phyloP scores from a whole-genome alignment of 768 basidiomycete genomes.

The Kwoniella dendrophila region DNA sequence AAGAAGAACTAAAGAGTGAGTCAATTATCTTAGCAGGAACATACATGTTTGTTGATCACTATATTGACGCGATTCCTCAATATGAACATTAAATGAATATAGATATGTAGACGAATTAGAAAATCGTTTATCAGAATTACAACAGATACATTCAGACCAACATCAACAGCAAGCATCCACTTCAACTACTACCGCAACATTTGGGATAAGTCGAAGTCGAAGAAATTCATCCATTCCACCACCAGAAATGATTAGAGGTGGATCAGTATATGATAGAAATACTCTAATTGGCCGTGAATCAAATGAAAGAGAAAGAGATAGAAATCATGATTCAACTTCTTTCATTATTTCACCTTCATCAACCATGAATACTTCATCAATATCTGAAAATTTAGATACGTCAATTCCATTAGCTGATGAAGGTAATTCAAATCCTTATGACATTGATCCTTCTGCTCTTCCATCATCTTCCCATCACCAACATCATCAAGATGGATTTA shows the following conservation, averaged over 20 bases:
- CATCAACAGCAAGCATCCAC: too few species aligned
- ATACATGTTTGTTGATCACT: neutral
- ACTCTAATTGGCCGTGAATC: neutral
- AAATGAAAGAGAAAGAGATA: neutral
- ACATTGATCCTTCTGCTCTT: neutral
- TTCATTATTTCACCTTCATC: constrained; percentile 4
- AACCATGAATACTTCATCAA: neutral
- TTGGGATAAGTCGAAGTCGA: neutral
- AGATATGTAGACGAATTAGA: constrained; percentile 10
- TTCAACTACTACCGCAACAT: too few species aligned
- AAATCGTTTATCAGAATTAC: constrained; percentile 6
- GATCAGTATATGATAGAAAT: neutral
- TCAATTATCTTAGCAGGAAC: neutral
- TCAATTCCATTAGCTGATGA: neutral
- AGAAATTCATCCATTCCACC: neutral
- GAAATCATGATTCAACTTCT: neutral
- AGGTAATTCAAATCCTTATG: neutral
- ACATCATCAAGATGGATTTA: neutral
- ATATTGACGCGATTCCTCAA: neutral
- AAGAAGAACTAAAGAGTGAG: constrained; percentile 6
- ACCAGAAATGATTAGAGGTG: neutral
- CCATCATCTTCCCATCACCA: neutral
- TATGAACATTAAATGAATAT: neutral
- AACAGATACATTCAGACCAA: neutral
- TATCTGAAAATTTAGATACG: neutral